Percentiles rank a stretch among this genome's conserved stretches.
These are phyloP conservation scores for Lepidium sativum DNA, from an alignment of 345 rosid species.

Conservation along the genomic window DNA sequence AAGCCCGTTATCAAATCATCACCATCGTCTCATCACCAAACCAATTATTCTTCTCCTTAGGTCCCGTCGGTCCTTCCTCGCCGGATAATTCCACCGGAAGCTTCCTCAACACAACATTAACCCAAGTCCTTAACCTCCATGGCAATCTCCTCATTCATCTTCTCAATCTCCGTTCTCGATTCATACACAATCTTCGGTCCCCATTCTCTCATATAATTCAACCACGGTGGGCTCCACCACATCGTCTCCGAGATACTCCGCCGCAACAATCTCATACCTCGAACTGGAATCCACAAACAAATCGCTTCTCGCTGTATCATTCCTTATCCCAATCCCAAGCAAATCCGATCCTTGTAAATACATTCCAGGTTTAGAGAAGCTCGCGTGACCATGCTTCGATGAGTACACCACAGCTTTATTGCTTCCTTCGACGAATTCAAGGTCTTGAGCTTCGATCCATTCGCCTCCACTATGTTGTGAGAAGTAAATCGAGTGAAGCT, in stretches of 20 bases:
- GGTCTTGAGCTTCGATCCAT: slow-evolving; percentile 63
- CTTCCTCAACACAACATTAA: slow-evolving; percentile 35
- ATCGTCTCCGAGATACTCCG: slow-evolving; percentile 59
- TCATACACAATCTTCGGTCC: slow-evolving; percentile 61
- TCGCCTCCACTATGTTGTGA: slow-evolving; percentile 91
- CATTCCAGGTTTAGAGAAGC: slow-evolving; percentile 55
- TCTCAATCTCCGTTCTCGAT: slow-evolving; percentile 55
- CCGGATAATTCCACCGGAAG: slow-evolving; percentile 64
- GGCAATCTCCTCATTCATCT: slow-evolving; percentile 41
- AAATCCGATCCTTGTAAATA: slow-evolving; percentile 57
- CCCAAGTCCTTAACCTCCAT: slow-evolving; percentile 26
- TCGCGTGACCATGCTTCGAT: slow-evolving; percentile 71
- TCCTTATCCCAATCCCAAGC: slow-evolving; percentile 68
- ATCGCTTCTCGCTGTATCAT: slow-evolving; percentile 50
- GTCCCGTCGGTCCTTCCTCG: slow-evolving; percentile 92
- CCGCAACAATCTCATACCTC: slow-evolving; percentile 56
- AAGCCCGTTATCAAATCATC: background rate
- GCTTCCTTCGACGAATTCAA: slow-evolving; percentile 50
- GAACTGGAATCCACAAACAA: slow-evolving; percentile 52
- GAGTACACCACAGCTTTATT: slow-evolving; percentile 66
- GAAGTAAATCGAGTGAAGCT: slow-evolving; percentile 64
- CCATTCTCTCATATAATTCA: slow-evolving; percentile 85
- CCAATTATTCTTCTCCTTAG: slow-evolving; percentile 91
- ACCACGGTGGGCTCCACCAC: slow-evolving; percentile 72
- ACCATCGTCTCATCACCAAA: slow-evolving; percentile 76